Evolutionary conservation across 768 basidiomycete species (phyloP), one percentile per base, ranked within the genome.

Genomic region (Arthromyces matolae): DNA sequence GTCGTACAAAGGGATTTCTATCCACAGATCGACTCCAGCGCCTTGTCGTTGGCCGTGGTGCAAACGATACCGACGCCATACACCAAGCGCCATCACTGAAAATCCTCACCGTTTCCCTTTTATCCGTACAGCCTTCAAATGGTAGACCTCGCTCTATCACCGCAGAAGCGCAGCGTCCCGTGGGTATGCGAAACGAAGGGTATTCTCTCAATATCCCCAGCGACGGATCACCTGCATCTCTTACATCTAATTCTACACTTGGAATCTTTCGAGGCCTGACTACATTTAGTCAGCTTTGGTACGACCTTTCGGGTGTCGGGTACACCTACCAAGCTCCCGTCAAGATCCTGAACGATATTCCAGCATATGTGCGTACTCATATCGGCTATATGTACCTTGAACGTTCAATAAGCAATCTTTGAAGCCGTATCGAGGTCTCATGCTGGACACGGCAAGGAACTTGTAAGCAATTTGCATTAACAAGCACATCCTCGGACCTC

Each of bases 381-480:
- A 14, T 16, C 22, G 24, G 9, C 23, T 3, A 3, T 18, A 38
- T 48, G 2, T 1, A 27, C 13, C 3, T 1, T 43, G 12, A n/a
- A 25, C 22, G 16, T 20, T 8, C 42, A 16, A 45, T 36, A 5
- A 28, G 13, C 16, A 36, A 36, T 18, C 1, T 32, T 35, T 18
- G 13, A 19, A 86, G 84, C 83, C 83, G 0, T 87, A 83, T 60
- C 79, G 90, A 18, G 88, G 85, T 8, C 73, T 90, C 46, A 79
- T 91, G 79, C 73, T 93, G 10, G 90, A 93, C 60, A 92, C 89
- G 0, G 72, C 88, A 1, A 71, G 89, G 20, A 84, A 90, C 66
- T 93, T 71, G 81, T 85, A 57, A 48, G 82, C 66, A 1, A 13
- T 7, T 44, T 16, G 23, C n/a, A n/a, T n/a, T n/a, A 37, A 60